Evolutionary conservation across 306 rosid species (phyloP), one percentile per base, ranked within the genome.

Genomic region (Urtica urens): DNA sequence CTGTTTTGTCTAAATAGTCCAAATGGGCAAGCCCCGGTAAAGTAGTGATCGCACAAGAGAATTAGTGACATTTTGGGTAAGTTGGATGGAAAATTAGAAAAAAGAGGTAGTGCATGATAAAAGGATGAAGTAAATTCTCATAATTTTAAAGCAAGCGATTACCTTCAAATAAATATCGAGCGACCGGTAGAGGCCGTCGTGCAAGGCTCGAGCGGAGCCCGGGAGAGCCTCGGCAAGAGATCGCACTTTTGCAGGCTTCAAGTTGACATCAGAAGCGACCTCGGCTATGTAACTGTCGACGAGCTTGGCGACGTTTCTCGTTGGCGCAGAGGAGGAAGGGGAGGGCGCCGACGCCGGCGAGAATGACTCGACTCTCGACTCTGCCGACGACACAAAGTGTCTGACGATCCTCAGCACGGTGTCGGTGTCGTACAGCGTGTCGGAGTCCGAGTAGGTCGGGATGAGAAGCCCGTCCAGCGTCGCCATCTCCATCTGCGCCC

Each of bases 91-190:
- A n/a, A n/a, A n/a, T n/a, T n/a, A n/a, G n/a, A n/a, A n/a, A n/a
- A n/a, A n/a, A n/a, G n/a, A n/a, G n/a, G n/a, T n/a, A n/a, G n/a
- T n/a, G n/a, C n/a, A n/a, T n/a, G n/a, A n/a, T n/a, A n/a, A n/a
- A n/a, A n/a, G n/a, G n/a, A n/a, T n/a, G n/a, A n/a, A n/a, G n/a
- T n/a, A n/a, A n/a, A n/a, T n/a, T n/a, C n/a, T n/a, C n/a, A n/a
- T n/a, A n/a, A n/a, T n/a, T n/a, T n/a, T n/a, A n/a, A n/a, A n/a
- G n/a, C n/a, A n/a, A n/a, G n/a, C n/a, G n/a, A n/a, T n/a, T 61
- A 87, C 96, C 97, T 88, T 81, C 69, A 84, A 76, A 78, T 78
- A 88, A 46, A 81, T 77, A 57, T 88, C 95, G 19, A 88, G 58
- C 45, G 90, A 93, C 69, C 97, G 63, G 64, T 88, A 88, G 57